Conservation (phyloP, 305 asterid species). For the Rubia peregrina region DNA sequence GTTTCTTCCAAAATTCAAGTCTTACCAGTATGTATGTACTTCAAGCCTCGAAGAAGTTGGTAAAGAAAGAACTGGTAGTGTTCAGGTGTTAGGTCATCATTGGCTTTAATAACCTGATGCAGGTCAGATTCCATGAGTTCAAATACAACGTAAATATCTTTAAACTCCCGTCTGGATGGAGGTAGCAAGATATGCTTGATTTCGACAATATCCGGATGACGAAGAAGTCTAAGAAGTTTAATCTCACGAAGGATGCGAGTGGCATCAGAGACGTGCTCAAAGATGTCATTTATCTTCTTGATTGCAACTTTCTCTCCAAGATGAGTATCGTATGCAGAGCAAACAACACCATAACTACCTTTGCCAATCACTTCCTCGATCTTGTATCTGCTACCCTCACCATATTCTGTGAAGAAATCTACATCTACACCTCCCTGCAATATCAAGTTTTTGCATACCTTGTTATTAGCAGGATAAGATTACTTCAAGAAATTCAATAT, state of each 20-base stretch:
- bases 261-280: conserved; percentile 96
- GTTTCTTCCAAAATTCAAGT: conserved; percentile 7
- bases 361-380: conserved; percentile 95
- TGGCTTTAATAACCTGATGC: conserved; percentile 94
- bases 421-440: conserved; percentile 64
- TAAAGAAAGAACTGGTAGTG: conserved; percentile 91
- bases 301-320: conserved; percentile 96
- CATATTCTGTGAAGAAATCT: conserved; percentile 95
- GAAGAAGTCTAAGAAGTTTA: conserved; percentile 95
- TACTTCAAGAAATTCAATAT: background rate
- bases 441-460: conserved; percentile 13
- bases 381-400: conserved; percentile 87
- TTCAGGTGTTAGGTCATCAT: conserved; percentile 88
- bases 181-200: conserved; percentile 92
- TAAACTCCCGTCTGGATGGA: conserved; percentile 94
- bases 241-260: conserved; percentile 93
- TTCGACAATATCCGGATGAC: conserved; percentile 96
- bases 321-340: conserved; percentile 96
- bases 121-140: conserved; percentile 96
- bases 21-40: conserved; percentile 87
- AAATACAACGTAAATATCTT: conserved; percentile 83
- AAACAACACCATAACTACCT: conserved; percentile 96
- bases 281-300: conserved; percentile 89
- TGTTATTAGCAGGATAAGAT: conserved; percentile 10
- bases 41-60: conserved; percentile 96